Base-by-base conservation (phyloP, 2,329 filamentous ascomycete species). In the Endothia cerciana region DNA sequence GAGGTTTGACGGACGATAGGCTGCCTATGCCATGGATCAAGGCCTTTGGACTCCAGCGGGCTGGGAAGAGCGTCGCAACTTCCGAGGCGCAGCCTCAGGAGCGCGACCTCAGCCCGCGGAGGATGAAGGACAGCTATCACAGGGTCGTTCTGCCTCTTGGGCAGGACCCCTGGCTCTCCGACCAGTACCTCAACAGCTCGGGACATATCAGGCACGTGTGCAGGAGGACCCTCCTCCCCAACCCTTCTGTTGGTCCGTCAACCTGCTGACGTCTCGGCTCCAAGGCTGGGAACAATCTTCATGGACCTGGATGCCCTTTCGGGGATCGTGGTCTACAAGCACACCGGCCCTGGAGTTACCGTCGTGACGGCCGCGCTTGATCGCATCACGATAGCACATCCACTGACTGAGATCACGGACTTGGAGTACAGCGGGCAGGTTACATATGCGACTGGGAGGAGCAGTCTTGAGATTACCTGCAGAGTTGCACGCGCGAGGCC, bases 251-350 rank as follows among this genome's bases (percentile, higher is more conserved):
- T 11, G 10, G 33, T 15, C 36, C 3, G 2, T 25, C 10, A 8
- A 7, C 49, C 25, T 33, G n/a, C 62, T 65, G 51, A 65, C 62
- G 17, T n/a, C 7, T 0, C 19, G 10, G 10, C 28, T 33, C 4
- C 40, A 85, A 58, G 88, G 62, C 81, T 93, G 8, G 91, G 91
- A 0, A 88, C 90, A 0, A 79, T 94, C 19, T 87, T 94, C 68
- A 93, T 93, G 90, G 91, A 94, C 69, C 83, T 94, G 1, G 91
- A 94, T 76, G 91, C 91, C 0, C 78, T 94, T 8, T 90, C 90
- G 0, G 63, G 91, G 11, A 86, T 93, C 57, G 86, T 94, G 64
- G 90, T 91, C 22, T 89, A 93, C 76, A 91, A 90, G 69, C 79
- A 88, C 81, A 77, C 85, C 80, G 72, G 91, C 77, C 60, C 89